Conservation (phyloP, 2,329 filamentous ascomycete genomes). For the Cladosporium sp. region DNA sequence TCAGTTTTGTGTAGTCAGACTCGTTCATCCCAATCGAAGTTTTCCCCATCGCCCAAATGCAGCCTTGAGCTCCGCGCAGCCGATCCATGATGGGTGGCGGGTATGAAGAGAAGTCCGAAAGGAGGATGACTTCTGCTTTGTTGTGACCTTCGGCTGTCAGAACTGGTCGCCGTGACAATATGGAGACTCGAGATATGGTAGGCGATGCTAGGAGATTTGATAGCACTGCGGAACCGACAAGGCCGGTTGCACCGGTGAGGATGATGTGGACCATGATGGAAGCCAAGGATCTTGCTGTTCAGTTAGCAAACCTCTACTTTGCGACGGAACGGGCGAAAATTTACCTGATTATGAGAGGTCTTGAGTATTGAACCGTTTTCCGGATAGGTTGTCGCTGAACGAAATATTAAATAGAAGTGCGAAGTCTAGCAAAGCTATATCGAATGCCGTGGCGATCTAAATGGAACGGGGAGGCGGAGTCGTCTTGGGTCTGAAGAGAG, state of each 20-base stretch:
- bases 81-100: constrained; percentile 52
- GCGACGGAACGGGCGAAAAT: too few species aligned
- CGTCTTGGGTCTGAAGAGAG: too few species aligned
- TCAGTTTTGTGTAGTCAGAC: constrained; percentile 58
- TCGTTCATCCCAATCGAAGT: constrained; percentile 31
- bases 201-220: constrained; percentile 34
- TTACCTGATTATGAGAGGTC: too few species aligned
- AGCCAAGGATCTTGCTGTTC: too few species aligned
- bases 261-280: constrained; percentile 39
- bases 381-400: too few species aligned
- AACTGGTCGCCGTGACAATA: constrained; percentile 63
- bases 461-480: too few species aligned
- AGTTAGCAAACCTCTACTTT: too few species aligned
- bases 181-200: constrained; percentile 59
- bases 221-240: constrained; percentile 37
- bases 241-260: constrained; percentile 41
- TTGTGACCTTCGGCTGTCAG: constrained; percentile 57
- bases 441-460: too few species aligned
- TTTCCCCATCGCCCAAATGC: constrained; percentile 70
- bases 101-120: constrained; percentile 63
- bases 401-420: too few species aligned
- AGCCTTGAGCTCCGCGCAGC: constrained; percentile 60
- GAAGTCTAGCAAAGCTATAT: too few species aligned
- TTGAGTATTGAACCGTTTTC: too few species aligned
- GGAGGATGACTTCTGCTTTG: constrained; percentile 61